Percentiles rank a stretch among this genome's conserved stretches.
These are phyloP conservation scores for Fraxinus velutina DNA, from an alignment of 305 asterid species.

Conservation along the genomic window DNA sequence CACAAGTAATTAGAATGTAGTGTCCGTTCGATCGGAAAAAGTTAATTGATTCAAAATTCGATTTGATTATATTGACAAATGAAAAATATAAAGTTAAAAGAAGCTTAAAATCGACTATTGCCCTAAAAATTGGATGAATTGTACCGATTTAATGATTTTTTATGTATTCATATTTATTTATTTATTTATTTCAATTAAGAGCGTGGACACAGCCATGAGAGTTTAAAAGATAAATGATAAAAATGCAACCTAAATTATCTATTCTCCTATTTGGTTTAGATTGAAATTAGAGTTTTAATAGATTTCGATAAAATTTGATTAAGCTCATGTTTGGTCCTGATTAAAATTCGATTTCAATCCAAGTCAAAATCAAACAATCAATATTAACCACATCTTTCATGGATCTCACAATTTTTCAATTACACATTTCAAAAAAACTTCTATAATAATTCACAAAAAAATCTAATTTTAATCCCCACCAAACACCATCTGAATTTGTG, in stretches of 20 bases:
- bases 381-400: too few species aligned
- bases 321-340: too few species aligned
- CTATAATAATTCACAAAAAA: too few species aligned
- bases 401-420: too few species aligned
- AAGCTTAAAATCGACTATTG: not conserved
- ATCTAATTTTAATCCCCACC: too few species aligned
- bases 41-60: not conserved
- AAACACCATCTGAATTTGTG: too few species aligned
- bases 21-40: not conserved
- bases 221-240: not conserved
- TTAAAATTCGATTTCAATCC: too few species aligned
- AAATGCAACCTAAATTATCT: not conserved
- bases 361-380: too few species aligned
- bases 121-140: not conserved
- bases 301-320: too few species aligned
- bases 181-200: not conserved
- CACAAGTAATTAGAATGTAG: not conserved
- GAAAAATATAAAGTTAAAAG: not conserved
- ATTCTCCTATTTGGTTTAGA: not conserved
- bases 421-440: too few species aligned
- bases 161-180: not conserved
- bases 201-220: not conserved
- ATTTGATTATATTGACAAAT: not conserved
- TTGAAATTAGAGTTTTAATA: too few species aligned
- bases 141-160: not conserved